Base-by-base conservation (phyloP, 495 filamentous ascomycete species). In the Talaromyces ruber region DNA sequence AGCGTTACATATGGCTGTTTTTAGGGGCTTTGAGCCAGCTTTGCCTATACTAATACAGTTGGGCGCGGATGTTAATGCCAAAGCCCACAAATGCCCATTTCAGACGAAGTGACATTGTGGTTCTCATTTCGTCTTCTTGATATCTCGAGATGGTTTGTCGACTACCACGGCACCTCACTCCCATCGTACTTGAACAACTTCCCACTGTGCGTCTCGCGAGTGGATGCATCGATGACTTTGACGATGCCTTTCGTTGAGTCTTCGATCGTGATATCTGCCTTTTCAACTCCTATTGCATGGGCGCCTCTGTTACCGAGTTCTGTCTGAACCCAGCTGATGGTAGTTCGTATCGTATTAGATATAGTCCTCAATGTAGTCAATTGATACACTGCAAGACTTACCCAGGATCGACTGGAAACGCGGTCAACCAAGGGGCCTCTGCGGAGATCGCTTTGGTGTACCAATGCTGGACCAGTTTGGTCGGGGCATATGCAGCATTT, bases 281-380 rank as follows among this genome's bases (percentile, higher is more conserved):
- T 57, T 21, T 72, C 70, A 2, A 74, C 16, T 0, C 79, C 78
- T 24, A 74, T 66, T 1, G 14, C 39, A 12, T 63, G 28, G 16
- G 79, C 80, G 0, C 66, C 77, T 4, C 61, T 34, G 60, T 81
- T 79, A 11, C 79, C 79, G 62, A 81, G 63, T 0, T 81, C 78
- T 4, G 79, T 83, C 47, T 74, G 72, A 9, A 72, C 71, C 62
- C 70, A 81, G n/a, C 76, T 77, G 26, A 62, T n/a, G n/a, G 39
- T 43, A 43, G 39, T 18, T 43, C 37, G 71, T 16, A 56, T 43
- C 39, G 71, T 16, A 56, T 71, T 64, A 53, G 73, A 11, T 25
- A 29, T 22, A 2, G 52, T 57, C 14, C 4, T 8, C 29, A 18
- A 43, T 43, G 12, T 34, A n/a, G 16, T 43, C 39, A 43, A 43